phyloP scores from a whole-genome alignment of 495 filamentous ascomycete species.

The Xeromyces bisporus region DNA sequence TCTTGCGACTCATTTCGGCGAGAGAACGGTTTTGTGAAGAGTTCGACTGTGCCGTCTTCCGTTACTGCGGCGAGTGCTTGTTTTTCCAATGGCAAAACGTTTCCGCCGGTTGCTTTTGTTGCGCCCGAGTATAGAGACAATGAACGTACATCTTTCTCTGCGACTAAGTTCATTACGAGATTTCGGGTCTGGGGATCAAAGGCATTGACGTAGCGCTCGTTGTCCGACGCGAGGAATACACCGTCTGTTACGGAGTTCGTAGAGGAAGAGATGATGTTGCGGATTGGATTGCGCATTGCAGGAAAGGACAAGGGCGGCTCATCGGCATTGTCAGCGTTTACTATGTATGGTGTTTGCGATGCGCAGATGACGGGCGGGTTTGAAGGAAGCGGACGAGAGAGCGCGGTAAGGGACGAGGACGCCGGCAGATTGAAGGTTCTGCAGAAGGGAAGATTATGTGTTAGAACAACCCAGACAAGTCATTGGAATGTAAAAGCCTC shows the following conservation, averaged over 20 bases:
- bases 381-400: conserved; percentile 25
- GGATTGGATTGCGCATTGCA: conserved; percentile 37
- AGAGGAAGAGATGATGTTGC: conserved; percentile 29
- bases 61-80: conserved; percentile 35
- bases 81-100: conserved; percentile 13
- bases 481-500: conserved; percentile 3
- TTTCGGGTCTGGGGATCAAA: conserved; percentile 29
- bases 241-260: conserved; percentile 15
- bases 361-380: conserved; percentile 35
- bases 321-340: conserved; percentile 28
- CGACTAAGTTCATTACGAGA: conserved; percentile 33
- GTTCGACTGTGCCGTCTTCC: conserved; percentile 36
- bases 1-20: conserved; percentile 14
- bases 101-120: conserved; percentile 1
- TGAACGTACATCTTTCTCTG: conserved; percentile 32
- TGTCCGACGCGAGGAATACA: conserved; percentile 31
- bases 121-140: conserved; percentile 15
- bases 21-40: conserved; percentile 39
- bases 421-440: conserved; percentile 34
- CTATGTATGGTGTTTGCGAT: conserved; percentile 36
- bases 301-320: conserved; percentile 27
- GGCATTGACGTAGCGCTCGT: conserved; percentile 39
- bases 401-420: conserved; percentile 21
- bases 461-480: too few species aligned
- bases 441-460: too few species aligned